Evolutionary conservation across 495 filamentous ascomycete genomes (phyloP), one percentile per base, ranked within the genome.

Genomic region (Penicillium waksmanii): DNA sequence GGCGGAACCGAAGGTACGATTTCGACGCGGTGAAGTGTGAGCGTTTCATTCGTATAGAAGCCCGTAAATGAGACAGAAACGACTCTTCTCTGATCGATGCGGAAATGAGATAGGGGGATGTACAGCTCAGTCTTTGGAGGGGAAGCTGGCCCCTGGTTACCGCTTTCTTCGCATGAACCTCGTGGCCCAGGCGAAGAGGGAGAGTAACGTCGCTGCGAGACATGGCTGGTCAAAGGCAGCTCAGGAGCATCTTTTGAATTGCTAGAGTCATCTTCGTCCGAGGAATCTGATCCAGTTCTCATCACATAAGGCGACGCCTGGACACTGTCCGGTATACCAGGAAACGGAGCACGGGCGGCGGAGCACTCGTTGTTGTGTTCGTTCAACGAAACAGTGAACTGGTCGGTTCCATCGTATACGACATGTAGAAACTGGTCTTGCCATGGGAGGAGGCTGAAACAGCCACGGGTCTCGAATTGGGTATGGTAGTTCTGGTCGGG

Each of bases 81-180:
- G 19, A 80, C 66, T 4, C 84, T 80, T 36, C 71, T 74, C 2
- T 83, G 80, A 66, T 90, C 77, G 59, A 92, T 80, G 58, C 79
- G 73, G 76, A 93, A 93, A 70, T 93, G 90, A 31, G 75, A 77
- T n/a, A 93, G 68, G 0, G 90, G 90, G 49, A 92, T 84, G 69
- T 89, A 92, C 63, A 92, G 86, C 63, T 91, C 85, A 0, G 70
- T 74, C 17, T 68, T 58, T 18, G 51, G 23, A 5, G 51, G 38
- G 0, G 34, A 54, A 12, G 58, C 53, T 11, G 65, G 53, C 35
- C 13, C 21, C n/a, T 57, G 58, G 12, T 33, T 47, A 10, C 50
- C 18, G 17, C 23, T 35, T 10, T 50, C 21, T 2, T 40, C 10
- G 7, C 31, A 2, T 19, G 36, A 3, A 9, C 19, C 23, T 23